Base-by-base conservation (phyloP, 2,329 filamentous ascomycete genomes). In the Aurifilum marmelostoma region DNA sequence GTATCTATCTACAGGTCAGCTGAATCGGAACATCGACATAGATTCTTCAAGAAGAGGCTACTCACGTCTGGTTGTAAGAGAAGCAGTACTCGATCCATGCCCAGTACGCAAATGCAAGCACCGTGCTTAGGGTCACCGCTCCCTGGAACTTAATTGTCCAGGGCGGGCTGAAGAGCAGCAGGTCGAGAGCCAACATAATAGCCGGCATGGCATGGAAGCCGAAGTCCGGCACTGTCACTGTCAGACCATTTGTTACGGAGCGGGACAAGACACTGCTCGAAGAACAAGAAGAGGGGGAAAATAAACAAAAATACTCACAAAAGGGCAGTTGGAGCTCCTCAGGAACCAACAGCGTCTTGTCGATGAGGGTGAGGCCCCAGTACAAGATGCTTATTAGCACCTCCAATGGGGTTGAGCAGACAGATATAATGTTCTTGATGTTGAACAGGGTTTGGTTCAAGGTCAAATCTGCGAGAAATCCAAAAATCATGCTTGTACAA, bases 71-170 rank as follows among this genome's bases (percentile, higher is more conserved):
- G 74, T 93, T 93, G 69, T 86, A 82, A 59, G 83, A 83, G 74
- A 87, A 92, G 80, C 91, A 93, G 32, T 88, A 83, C 78, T 94
- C 91, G 32, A 93, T 87, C 91, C 92, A 94, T 72, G 86, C 85
- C 91, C 91, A 94, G 78, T 94, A 94, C 2, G 80, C 77, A 71
- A 91, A 88, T 0, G 90, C 90, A 58, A 93, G 79, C 1, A 73
- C 76, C 16, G 85, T 84, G 72, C 87, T 89, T 34, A 91, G 75
- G 1, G 81, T 80, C 75, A 92, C 83, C 5, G 89, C 86, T 1
- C 85, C 83, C n/a, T 88, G 82, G 9, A 83, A 83, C 12, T 84
- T 83, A 70, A 92, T 86, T 0, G 89, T 89, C 88, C 91, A 93
- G 0, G 91, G 91, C 14, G 91, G 91, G 61, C 88, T 91, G 60